Evolutionary conservation across 768 basidiomycete genomes (phyloP).

Genomic region (Guyanaporus albipodus): DNA sequence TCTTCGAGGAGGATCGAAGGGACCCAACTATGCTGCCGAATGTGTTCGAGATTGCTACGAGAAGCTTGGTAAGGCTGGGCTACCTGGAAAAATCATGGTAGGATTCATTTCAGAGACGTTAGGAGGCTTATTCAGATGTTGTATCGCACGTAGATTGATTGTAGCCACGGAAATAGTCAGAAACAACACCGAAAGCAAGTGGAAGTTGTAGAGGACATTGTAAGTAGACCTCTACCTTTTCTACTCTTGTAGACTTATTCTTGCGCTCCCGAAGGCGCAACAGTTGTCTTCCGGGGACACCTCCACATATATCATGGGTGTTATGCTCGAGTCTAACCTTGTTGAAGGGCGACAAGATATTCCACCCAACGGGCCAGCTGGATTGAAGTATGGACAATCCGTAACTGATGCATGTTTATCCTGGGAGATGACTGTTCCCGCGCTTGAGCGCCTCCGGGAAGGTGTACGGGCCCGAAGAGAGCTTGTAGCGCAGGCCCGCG

Average conservation of each 20-base stretch:
- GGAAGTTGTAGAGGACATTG: slow-evolving; percentile 87
- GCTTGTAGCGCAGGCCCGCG: slow-evolving; percentile 37
- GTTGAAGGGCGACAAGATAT: slow-evolving; percentile 86
- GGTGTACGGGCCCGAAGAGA: slow-evolving; percentile 78
- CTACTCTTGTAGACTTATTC: slow-evolving; percentile 11
- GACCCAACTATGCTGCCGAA: slow-evolving; percentile 85
- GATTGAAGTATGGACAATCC: slow-evolving; percentile 77
- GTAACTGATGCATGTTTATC: slow-evolving; percentile 89
- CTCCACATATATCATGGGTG: slow-evolving; percentile 73
- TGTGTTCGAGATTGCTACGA: slow-evolving; percentile 71
- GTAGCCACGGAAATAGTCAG: slow-evolving; percentile 93
- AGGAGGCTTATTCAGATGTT: neutral
- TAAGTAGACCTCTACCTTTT: slow-evolving; percentile 34
- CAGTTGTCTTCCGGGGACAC: slow-evolving; percentile 75
- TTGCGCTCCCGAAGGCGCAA: slow-evolving; percentile 44
- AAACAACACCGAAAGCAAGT: slow-evolving; percentile 90
- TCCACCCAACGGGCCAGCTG: slow-evolving; percentile 63
- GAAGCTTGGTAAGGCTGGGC: slow-evolving; percentile 74
- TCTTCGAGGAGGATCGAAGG: slow-evolving; percentile 82
- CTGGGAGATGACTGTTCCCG: slow-evolving; percentile 82
- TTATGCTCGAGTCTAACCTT: slow-evolving; percentile 95
- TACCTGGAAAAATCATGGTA: slow-evolving; percentile 86
- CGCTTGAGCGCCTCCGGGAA: slow-evolving; percentile 80
- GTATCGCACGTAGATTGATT: slow-evolving; percentile 65
- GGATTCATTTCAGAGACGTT: slow-evolving; percentile 14